Evolutionary conservation across 1,139 yeast genomes (phyloP).

Genomic region (Pichia sp.): DNA sequence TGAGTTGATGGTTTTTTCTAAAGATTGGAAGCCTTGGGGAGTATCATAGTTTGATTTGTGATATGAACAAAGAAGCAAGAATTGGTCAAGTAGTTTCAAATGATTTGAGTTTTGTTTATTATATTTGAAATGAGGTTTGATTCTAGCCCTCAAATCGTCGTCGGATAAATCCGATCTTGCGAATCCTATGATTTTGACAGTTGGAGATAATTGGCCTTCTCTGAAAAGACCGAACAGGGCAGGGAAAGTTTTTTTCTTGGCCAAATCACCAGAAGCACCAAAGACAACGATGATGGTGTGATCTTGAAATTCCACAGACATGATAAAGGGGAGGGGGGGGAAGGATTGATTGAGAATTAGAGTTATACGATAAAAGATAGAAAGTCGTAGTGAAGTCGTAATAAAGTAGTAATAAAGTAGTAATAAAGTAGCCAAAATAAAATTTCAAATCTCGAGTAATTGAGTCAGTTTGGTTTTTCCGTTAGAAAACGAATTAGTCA

Average conservation of each 20-base stretch:
- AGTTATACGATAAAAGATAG: no score
- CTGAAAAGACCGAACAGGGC: constrained; percentile 70
- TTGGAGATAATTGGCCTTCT: constrained; percentile 69
- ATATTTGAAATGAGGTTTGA: constrained; percentile 60
- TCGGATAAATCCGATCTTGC: constrained; percentile 74
- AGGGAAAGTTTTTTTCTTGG: constrained; percentile 91
- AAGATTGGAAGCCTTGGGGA: constrained; percentile 60
- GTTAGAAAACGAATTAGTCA: no score
- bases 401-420: no score
- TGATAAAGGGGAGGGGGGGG: neutral
- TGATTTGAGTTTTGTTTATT: constrained; percentile 33
- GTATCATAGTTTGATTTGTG: constrained; percentile 75
- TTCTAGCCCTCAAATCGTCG: constrained; percentile 61
- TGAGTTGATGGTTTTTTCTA: constrained; percentile 49
- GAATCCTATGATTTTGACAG: constrained; percentile 78
- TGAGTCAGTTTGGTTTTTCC: no score
- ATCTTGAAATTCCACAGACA: constrained; percentile 39
- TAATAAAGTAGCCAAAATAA: no score
- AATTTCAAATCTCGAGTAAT: no score
- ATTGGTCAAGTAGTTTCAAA: constrained; percentile 45
- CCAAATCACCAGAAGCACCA: constrained; percentile 96
- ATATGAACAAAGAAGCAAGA: constrained; percentile 60
- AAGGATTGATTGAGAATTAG: neutral
- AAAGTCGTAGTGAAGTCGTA: no score
- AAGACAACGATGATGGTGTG: constrained; percentile 75